Percentiles rank a stretch among this genome's conserved stretches.
These are phyloP conservation scores for Taphrina deformans DNA, from an alignment of 1,139 yeast species.

Conservation along the genomic window DNA sequence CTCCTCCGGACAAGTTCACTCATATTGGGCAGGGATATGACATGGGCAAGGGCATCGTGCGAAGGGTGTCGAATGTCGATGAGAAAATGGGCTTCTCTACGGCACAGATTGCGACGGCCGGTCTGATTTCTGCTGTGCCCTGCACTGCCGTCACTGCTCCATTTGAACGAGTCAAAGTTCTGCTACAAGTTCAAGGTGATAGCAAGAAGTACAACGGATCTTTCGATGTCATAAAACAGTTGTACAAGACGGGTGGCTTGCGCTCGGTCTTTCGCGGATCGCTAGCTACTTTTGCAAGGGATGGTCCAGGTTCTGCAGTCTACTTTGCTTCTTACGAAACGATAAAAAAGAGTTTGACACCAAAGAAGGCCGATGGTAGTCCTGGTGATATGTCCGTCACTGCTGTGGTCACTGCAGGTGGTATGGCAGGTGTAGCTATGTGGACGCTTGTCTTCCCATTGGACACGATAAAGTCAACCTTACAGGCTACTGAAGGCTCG, in stretches of 20 bases:
- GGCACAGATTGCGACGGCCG: slow-evolving; percentile 81
- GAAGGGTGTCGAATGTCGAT: slow-evolving; percentile 49
- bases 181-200: slow-evolving; percentile 71
- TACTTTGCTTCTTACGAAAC: slow-evolving; percentile 94
- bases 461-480: slow-evolving; percentile 88
- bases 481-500: slow-evolving; percentile 54
- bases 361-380: slow-evolving; percentile 56
- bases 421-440: slow-evolving; percentile 93
- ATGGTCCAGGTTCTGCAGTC: slow-evolving; percentile 97
- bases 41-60: slow-evolving; percentile 76
- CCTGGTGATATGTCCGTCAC: slow-evolving; percentile 78
- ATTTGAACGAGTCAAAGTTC: slow-evolving; percentile 91
- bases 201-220: slow-evolving; percentile 52
- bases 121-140: slow-evolving; percentile 93
- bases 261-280: slow-evolving; percentile 88
- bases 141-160: slow-evolving; percentile 96
- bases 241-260: slow-evolving; percentile 79
- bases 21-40: slow-evolving; percentile 85
- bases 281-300: slow-evolving; percentile 87
- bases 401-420: slow-evolving; percentile 88
- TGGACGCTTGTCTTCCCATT: slow-evolving; percentile 96
- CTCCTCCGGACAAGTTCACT: not conserved
- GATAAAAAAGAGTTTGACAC: slow-evolving; percentile 63
- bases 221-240: slow-evolving; percentile 62
- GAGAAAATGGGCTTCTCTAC: slow-evolving; percentile 55